Percentiles rank a stretch among this genome's conserved stretches.
Evolutionary conservation across 1,284 basidiomycete species (phyloP).

Genomic region (Exobasidium rhododendri): DNA sequence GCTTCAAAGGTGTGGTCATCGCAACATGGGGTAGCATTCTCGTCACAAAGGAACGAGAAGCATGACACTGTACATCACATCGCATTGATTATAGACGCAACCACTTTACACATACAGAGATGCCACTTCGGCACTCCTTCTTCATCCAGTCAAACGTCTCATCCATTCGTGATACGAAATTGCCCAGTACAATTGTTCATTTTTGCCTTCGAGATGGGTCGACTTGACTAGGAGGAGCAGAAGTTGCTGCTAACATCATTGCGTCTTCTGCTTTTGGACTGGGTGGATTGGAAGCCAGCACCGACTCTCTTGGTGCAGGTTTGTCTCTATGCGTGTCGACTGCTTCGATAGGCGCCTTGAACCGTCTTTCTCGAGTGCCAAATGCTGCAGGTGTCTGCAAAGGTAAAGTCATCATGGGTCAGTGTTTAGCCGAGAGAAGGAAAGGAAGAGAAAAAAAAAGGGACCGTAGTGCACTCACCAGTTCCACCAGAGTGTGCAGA

Average conservation of each 20-base stretch:
- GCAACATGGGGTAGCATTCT: not conserved
- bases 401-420: too few species aligned
- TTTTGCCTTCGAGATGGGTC: not conserved
- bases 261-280: slow-evolving; percentile 25
- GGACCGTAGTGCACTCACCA: slow-evolving; percentile 53
- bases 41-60: too few species aligned
- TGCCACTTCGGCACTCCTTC: too few species aligned
- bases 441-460: not conserved
- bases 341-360: slow-evolving; percentile 52
- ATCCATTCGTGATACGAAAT: too few species aligned
- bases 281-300: slow-evolving; percentile 19
- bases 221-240: slow-evolving; percentile 20
- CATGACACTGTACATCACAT: too few species aligned
- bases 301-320: slow-evolving; percentile 19
- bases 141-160: too few species aligned
- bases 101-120: too few species aligned
- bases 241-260: slow-evolving; percentile 23
- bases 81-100: too few species aligned
- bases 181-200: too few species aligned
- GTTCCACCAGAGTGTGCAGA: slow-evolving; percentile 92
- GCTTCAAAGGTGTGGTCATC: not conserved
- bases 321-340: slow-evolving; percentile 52
- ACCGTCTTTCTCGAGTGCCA: slow-evolving; percentile 96
- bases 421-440: not conserved
- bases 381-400: slow-evolving; percentile 83